phyloP scores from a whole-genome alignment of 2,329 filamentous ascomycete genomes.

The Rugonectria rugulosa region DNA sequence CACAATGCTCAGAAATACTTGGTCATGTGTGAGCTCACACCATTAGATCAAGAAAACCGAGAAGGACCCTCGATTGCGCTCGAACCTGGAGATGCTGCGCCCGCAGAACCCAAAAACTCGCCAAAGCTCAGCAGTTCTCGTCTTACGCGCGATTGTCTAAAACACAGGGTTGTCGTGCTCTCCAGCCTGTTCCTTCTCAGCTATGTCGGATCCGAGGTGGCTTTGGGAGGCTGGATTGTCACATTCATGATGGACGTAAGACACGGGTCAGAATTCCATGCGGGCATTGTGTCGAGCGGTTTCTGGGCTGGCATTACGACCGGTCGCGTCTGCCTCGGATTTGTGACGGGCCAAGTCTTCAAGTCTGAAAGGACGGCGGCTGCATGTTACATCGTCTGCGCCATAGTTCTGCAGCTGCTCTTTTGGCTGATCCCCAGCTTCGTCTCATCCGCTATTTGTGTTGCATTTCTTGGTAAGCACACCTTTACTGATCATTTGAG shows the following conservation, averaged over 20 bases:
- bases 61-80: too few relatives aligned
- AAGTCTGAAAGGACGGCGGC: conserved; percentile 70
- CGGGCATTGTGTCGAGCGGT: conserved; percentile 76
- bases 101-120: too few relatives aligned
- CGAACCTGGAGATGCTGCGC: too few relatives aligned
- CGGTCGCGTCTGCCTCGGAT: conserved; percentile 71
- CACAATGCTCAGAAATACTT: conserved; percentile 38
- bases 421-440: conserved; percentile 68
- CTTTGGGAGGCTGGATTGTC: conserved; percentile 80
- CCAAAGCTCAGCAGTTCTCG: too few relatives aligned
- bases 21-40: conserved; percentile 58
- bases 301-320: conserved; percentile 83
- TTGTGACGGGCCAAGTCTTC: conserved; percentile 72
- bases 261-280: conserved; percentile 68
- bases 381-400: conserved; percentile 66
- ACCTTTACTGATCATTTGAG: too few relatives aligned
- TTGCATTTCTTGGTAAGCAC: conserved; percentile 74
- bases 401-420: conserved; percentile 69
- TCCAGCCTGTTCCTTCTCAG: conserved; percentile 10
- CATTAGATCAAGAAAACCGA: too few relatives aligned
- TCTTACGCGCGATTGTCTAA: too few relatives aligned
- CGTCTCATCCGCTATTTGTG: conserved; percentile 63
- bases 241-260: conserved; percentile 80
- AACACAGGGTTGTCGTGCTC: conserved; percentile 70
- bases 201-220: conserved; percentile 56